Conservation (phyloP, 1,284 basidiomycete species). For the Austroboletus olivaceoglutinosus region DNA sequence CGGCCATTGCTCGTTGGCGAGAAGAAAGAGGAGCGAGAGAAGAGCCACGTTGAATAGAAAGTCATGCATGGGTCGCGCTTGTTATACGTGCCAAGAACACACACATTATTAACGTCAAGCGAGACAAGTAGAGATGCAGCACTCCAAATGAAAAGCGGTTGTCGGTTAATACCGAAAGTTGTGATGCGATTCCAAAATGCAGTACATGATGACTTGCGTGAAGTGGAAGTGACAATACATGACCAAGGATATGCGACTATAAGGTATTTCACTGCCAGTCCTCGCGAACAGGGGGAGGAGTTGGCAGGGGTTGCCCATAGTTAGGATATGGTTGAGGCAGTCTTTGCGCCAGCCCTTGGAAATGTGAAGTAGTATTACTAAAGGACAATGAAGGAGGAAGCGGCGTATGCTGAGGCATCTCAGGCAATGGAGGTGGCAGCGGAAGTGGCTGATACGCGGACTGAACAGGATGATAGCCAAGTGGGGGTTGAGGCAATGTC, state of each 20-base stretch:
- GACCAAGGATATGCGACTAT: conserved; percentile 11
- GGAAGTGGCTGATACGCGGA: conserved; percentile 39
- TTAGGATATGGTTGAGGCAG: conserved; percentile 33
- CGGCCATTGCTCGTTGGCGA: conserved; percentile 80
- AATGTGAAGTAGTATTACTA: conserved; percentile 33
- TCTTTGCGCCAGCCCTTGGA: conserved; percentile 44
- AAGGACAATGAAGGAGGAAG: conserved; percentile 31
- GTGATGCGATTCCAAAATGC: no score
- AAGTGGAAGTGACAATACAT: conserved; percentile 13
- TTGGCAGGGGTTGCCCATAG: conserved; percentile 29
- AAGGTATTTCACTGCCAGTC: conserved; percentile 25
- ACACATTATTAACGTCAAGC: conserved; percentile 9
- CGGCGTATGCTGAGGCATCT: conserved; percentile 23
- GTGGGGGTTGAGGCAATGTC: conserved; percentile 42
- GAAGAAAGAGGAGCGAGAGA: conserved; percentile 38
- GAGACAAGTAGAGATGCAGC: conserved; percentile 12
- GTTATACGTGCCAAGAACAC: conserved; percentile 7
- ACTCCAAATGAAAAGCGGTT: conserved; percentile 13
- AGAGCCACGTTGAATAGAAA: conserved; percentile 6
- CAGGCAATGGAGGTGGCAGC: conserved; percentile 34
- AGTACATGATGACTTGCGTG: conserved; percentile 7
- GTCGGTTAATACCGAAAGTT: background rate
- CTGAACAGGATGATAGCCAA: conserved; percentile 33
- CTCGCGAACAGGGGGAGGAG: conserved; percentile 21
- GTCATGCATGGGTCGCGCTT: conserved; percentile 3